Base-by-base conservation (phyloP, 805 yeast genomes). In the Hanseniaspora meyeri region DNA sequence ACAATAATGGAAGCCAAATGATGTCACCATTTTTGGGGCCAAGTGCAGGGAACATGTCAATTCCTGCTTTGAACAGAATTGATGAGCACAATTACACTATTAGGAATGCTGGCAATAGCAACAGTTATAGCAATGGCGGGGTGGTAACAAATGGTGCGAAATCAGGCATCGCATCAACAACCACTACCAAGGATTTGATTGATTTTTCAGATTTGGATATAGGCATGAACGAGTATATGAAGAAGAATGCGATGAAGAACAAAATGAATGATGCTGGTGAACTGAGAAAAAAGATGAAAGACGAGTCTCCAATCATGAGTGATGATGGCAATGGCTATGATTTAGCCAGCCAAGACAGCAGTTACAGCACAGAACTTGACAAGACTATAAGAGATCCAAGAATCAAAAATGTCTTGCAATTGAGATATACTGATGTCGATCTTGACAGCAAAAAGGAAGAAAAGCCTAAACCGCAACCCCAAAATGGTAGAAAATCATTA, bases 401-500 rank as follows among this genome's bases (percentile, higher is more conserved):
- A 39, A 37, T 39, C 17, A 56, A 46, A 46, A 56, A 45, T 16
- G 19, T 45, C 29, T 32, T 56, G 24, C 42, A 50, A 24, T n/a
- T 56, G 42, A 43, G 55, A 40, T 49, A 43, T 16, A 49, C 55
- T 8, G 52, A 56, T 43, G 48, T 56, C 38, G 58, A 56, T 45
- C 29, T 55, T 19, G 47, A 47, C 8, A 32, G n/a, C 20, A 32
- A 51, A 20, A 43, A 37, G 32, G 59, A 61, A 1, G 72, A 73
- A 52, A 72, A 81, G 42, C 77, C 77, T 55, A 66, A 14, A 36
- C 71, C 19, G 71, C 82, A 0, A 77, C 47, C 27, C 10, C 36
- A 43, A 43, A 43, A 14, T 12, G 74, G 82, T 58, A 81, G 85
- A 63, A 72, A 75, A 51, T 71, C 75, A 38, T 76, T 75, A 42